Evolutionary conservation across 352 stramenopile species (phyloP), one percentile per base, ranked within the genome.

Genomic region (Globisporangium okanoganense): DNA sequence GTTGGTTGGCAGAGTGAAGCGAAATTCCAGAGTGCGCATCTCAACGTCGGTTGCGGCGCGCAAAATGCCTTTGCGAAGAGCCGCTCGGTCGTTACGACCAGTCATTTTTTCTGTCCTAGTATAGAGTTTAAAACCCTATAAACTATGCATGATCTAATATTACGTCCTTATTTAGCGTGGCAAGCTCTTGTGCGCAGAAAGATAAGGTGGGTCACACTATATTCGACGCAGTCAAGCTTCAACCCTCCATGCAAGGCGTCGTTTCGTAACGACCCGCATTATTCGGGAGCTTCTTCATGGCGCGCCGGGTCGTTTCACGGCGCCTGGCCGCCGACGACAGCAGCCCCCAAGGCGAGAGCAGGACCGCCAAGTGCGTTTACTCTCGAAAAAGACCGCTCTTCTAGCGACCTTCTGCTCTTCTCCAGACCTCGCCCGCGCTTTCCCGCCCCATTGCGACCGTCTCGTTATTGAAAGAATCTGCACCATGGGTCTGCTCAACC

Each of bases 401-500:
- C 51, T 57, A 43, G 47, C 58, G 47, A 57, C 58, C 58, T 35
- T 49, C n/a, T 44, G 41, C 47, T 25, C 18, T 3, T 20, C 27
- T 20, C 20, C n/a, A n/a, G n/a, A 12, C 27, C 0, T 2, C 35
- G 2, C 52, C 18, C 35, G 20, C 40, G 12, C 8, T 7, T 40
- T 3, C 31, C 5, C 40, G 6, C 33, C 41, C 25, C 33, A 51
- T 38, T 62, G 13, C 49, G n/a, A 43, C 16, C 49, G 10, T 43
- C 20, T 58, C 36, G 25, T 31, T 25, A 7, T 38, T n/a, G n/a
- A n/a, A 38, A 31, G 6, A 33, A 33, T 3, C 29, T 7, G 29
- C 20, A 70, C 24, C 52, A 97, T 97, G 94, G 92, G 92, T 22
- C 83, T 98, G 20, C 71, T 98, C 56, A 96, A 88, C 55, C 82